A percentile compares a stretch with the other conserved stretches of the same genome.
These are phyloP conservation scores for Chlamydomonas sp. DNA, from an alignment of 139 green algal species.

Conservation along the genomic window DNA sequence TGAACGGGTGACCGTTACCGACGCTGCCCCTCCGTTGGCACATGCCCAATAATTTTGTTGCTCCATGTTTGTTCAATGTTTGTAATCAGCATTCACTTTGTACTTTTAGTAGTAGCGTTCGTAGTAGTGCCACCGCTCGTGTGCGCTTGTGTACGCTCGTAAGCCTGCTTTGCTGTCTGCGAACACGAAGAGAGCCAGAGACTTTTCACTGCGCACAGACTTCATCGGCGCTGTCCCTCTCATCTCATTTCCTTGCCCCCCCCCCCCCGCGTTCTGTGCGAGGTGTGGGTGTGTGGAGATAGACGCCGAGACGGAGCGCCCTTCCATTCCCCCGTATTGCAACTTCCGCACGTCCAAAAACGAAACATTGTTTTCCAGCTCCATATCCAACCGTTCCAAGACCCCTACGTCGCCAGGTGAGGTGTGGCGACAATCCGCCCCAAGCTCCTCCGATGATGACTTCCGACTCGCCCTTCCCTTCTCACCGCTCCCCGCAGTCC, in stretches of 20 bases:
- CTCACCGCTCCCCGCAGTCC: no score
- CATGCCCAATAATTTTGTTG: neutral
- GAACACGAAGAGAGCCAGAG: neutral
- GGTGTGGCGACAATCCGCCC: no score
- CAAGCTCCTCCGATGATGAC: no score
- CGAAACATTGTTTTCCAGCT: no score
- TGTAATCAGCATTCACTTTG: neutral
- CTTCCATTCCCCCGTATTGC: neutral
- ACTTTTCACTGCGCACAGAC: neutral
- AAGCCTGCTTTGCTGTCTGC: neutral
- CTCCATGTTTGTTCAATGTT: neutral
- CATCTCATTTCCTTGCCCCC: neutral
- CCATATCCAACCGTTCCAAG: no score
- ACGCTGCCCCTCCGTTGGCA: neutral
- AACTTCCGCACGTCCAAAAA: neutral
- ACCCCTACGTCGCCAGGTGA: no score
- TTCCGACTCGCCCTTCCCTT: no score
- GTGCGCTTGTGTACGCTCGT: no score
- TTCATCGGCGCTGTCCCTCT: neutral
- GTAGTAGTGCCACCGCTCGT: no score
- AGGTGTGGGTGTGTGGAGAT: no score
- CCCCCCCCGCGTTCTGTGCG: neutral
- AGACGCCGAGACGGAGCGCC: no score
- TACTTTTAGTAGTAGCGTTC: neutral
- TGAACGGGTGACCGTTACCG: constrained; percentile 8